Evolutionary conservation across 805 yeast genomes (phyloP).

Genomic region (Ogataea populi-albae): DNA sequence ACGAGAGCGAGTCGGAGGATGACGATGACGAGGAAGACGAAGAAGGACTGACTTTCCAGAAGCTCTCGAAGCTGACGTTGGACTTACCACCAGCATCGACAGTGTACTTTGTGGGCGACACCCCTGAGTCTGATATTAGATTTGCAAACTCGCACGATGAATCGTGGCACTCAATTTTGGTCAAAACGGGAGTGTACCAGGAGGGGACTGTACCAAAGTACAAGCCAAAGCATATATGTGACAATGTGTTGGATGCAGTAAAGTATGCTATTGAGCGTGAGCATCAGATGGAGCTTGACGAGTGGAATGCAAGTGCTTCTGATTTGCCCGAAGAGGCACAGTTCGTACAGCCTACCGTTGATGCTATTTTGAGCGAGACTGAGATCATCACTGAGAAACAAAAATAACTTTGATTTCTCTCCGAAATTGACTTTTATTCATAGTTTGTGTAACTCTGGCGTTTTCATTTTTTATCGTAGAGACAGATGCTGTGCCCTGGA

Average conservation of each 20-base stretch:
- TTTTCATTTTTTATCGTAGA: no score
- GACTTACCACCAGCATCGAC: constrained; percentile 81
- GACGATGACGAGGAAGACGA: constrained; percentile 32
- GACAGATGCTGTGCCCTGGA: no score
- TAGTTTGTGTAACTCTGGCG: no score
- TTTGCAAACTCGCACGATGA: constrained; percentile 85
- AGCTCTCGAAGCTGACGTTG: constrained; percentile 41
- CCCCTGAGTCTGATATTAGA: constrained; percentile 85
- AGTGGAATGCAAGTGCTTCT: constrained; percentile 55
- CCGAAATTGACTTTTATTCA: no score
- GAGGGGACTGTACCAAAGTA: constrained; percentile 78
- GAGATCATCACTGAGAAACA: constrained; percentile 26
- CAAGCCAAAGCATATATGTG: constrained; percentile 70
- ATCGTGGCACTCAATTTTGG: constrained; percentile 81
- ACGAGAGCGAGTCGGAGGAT: constrained; percentile 30
- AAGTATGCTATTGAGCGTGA: constrained; percentile 81
- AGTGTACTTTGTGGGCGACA: constrained; percentile 86
- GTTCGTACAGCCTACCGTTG: constrained; percentile 40
- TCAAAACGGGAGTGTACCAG: constrained; percentile 83
- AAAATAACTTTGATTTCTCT: no score
- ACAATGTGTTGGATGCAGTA: constrained; percentile 77
- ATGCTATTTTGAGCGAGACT: constrained; percentile 48
- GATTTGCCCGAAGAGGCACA: constrained; percentile 22
- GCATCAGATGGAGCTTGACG: constrained; percentile 65
- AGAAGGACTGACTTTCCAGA: constrained; percentile 46